Evolutionary conservation across 73 alveolate species (phyloP), one percentile per base, ranked within the genome.

Genomic region (Paramecium sonneborni): DNA sequence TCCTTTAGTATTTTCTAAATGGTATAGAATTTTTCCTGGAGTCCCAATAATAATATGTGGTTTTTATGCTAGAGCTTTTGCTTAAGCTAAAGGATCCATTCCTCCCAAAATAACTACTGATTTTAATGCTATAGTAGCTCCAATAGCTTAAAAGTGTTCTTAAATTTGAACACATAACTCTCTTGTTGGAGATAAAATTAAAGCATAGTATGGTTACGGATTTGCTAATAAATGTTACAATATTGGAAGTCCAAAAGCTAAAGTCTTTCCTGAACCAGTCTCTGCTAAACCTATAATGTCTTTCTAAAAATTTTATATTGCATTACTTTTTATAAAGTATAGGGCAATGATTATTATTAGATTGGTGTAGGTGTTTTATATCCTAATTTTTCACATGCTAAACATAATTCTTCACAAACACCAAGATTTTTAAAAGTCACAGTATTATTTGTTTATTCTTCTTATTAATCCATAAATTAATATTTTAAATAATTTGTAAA

Each of bases 11-110:
- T 98, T 98, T 15, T 98, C 99, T 82, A 98, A 85, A 85, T 98
- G 99, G 70, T 98, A 99, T 18, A 98, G 99, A 39, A 98, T 94
- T 74, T 99, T 95, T 8, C 99, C 99, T 11, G 99, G 99, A 9
- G 99, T 97, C 12, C 99, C 99, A 20, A 98, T 95, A 30, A 98
- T 94, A 20, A 98, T 95, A 89, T 98, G 99, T 3, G 99, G 99
- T 35, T 98, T 98, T 94, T 98, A 97, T 28, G 99, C 94, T 68
- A 98, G 95, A 56, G 99, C 97, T 70, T 98, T 97, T 18, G 99
- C 99, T 93, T 98, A 97, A 26, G 97, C 93, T 34, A 98, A 95
- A 94, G 98, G 96, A 92, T 98, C 99, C 48, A 98, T 95, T 15
- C 99, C 99, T 35, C 99, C 99, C 7, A 98, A 99, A 20, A 98